Conservation (phyloP, 257 asterid species). For the Solanum etuberosum region DNA sequence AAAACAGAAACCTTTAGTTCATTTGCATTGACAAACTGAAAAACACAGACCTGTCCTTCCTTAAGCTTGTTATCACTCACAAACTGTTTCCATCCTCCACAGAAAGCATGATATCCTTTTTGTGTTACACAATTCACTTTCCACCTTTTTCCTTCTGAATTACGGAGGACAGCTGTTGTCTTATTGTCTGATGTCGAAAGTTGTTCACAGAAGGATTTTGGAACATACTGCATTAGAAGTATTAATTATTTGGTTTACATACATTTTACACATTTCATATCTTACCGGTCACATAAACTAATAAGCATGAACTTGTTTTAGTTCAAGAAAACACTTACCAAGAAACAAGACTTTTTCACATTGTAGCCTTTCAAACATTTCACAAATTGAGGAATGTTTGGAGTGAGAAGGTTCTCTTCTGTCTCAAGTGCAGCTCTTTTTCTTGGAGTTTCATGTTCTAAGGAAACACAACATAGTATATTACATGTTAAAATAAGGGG, state of each 20-base stretch:
- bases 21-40: constrained; percentile 1
- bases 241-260: background rate
- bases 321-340: constrained; percentile 5
- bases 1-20: background rate
- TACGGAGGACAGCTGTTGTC: background rate
- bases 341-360: background rate
- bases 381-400: background rate
- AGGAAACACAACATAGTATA: background rate
- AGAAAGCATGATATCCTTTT: background rate
- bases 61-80: background rate
- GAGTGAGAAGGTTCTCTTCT: background rate
- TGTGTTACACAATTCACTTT: background rate
- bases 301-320: background rate
- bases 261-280: background rate
- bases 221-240: background rate
- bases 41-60: constrained; percentile 11
- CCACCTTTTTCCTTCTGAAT: background rate
- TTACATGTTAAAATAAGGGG: background rate
- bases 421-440: background rate
- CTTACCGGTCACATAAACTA: background rate
- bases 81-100: constrained; percentile 10
- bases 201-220: background rate
- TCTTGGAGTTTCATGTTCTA: background rate
- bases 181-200: background rate
- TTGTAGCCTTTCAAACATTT: background rate